Base-by-base conservation (phyloP, 441 rosid species). In the Gossypium davidsonii region DNA sequence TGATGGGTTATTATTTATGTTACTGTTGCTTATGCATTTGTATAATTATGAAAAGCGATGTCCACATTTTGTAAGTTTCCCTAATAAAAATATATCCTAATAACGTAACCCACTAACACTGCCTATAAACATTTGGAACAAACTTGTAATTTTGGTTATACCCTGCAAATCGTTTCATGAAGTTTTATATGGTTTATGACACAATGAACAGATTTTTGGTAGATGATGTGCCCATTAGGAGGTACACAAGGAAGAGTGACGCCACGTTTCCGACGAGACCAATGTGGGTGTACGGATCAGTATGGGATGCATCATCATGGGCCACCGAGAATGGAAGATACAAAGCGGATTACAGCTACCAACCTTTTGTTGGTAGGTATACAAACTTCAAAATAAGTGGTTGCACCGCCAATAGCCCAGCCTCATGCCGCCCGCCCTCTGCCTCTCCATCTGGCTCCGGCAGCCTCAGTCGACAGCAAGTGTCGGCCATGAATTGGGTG, bases 281-380 rank as follows among this genome's bases (percentile, higher is more conserved):
- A 8, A 79, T 89, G 94, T 86, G 81, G 80, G 75, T 82, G 15
- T 87, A 86, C n/a, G 94, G 94, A 3, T 87, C 94, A 10, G 76
- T 87, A 76, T 87, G 94, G 94, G 94, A 89, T 71, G 94, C 91
- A 34, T 89, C 94, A 0, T 79, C 87, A 11, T 89, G 91, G 94
- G 94, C 94, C 70, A 89, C 94, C 0, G 94, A 89, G 69, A 78
- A 85, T 3, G 94, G 94, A 51, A 87, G 70, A 52, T 84, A 87
- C 80, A 87, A 83, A 78, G 90, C 85, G 0, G 83, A 87, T 34
- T 89, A 89, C 66, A 71, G 39, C 52, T 86, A 85, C 81, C 90
- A 86, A 81, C 94, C 91, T 15, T 89, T 89, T 55, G 74, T 87
- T 17, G 89, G 87, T 55, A 68, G 59, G 67, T 89, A 87, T 69